Base-by-base conservation (phyloP, 805 yeast genomes). In the Debaryomyces prosopidis region DNA sequence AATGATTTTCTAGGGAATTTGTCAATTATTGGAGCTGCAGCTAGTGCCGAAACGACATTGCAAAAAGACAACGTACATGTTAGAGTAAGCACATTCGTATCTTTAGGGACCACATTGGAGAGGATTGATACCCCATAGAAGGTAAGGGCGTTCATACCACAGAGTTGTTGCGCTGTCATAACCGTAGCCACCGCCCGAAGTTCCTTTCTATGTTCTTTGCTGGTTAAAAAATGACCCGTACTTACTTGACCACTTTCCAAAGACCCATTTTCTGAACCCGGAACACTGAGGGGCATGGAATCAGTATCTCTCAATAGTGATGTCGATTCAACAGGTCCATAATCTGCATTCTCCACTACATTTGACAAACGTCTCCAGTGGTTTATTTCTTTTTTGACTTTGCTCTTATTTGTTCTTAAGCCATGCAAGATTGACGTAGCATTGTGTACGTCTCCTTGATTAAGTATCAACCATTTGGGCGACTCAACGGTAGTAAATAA, bases 101-200 rank as follows among this genome's bases (percentile, higher is more conserved):
- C 63, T 19, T 76, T 65, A 1, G 97, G 96, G 45, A 89, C 73
- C 3, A 86, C 68, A 8, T 78, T 70, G 19, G 82, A 71, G 43
- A 92, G 71, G 3, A 91, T 85, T 14, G 85, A 78, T 5, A 89
- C 96, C 9, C 98, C 98, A 63, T 91, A 92, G 60, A 89, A 89
- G 12, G 90, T 82, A 45, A 92, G 89, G 1, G 96, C 81, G 62
- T 94, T 94, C 65, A 92, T 87, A 26, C 99, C 99, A 52, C 88
- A 65, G 47, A 70, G 51, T 51, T 71, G 73, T 48, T 66, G 69
- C 2, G 68, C 68, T 6, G 69, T 59, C 75, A 71, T 69, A 26
- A 71, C 50, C 7, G 68, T 48, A 3, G 59, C 39, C 5, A 63
- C 62, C 5, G 76, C 75, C 10, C 60, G 32, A 19, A 62, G 49